These are phyloP conservation scores for Ophioceras dolichostomum DNA, from an alignment of 2,329 filamentous ascomycete species.

Conservation along the genomic window DNA sequence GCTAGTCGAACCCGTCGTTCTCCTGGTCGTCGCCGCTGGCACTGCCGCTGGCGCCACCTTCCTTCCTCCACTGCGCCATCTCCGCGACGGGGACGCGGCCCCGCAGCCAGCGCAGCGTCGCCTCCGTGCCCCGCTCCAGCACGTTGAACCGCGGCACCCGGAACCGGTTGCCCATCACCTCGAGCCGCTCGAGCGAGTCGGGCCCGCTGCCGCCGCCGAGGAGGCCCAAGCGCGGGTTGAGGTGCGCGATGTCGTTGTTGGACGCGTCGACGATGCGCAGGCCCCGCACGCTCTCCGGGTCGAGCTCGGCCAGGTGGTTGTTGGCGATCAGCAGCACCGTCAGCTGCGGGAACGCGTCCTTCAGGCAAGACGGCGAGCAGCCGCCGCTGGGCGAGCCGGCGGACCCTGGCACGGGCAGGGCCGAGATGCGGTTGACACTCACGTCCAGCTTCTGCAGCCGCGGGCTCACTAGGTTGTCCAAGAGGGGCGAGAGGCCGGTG, in stretches of 20 bases:
- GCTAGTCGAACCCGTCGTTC: neutral
- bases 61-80: conserved; percentile 42
- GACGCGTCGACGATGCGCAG: conserved; percentile 65
- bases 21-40: conserved; percentile 4
- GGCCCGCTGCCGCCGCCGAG: conserved; percentile 56
- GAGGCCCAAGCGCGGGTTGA: conserved; percentile 72
- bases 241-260: conserved; percentile 73
- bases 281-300: conserved; percentile 62
- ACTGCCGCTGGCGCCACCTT: conserved; percentile 7
- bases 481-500: conserved; percentile 54
- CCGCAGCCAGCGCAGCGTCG: conserved; percentile 68
- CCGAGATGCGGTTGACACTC: conserved; percentile 67
- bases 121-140: conserved; percentile 77
- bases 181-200: conserved; percentile 49
- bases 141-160: conserved; percentile 76
- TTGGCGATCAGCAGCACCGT: conserved; percentile 62
- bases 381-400: too few species aligned
- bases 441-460: conserved; percentile 66
- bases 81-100: conserved; percentile 57
- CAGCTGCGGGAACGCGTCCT: conserved; percentile 56
- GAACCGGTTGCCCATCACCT: conserved; percentile 79
- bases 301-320: conserved; percentile 64
- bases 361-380: too few species aligned
- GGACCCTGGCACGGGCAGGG: conserved; percentile 42
- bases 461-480: conserved; percentile 58